Conservation (phyloP, 208 protist species). For the Naegleria gruberi region DNA sequence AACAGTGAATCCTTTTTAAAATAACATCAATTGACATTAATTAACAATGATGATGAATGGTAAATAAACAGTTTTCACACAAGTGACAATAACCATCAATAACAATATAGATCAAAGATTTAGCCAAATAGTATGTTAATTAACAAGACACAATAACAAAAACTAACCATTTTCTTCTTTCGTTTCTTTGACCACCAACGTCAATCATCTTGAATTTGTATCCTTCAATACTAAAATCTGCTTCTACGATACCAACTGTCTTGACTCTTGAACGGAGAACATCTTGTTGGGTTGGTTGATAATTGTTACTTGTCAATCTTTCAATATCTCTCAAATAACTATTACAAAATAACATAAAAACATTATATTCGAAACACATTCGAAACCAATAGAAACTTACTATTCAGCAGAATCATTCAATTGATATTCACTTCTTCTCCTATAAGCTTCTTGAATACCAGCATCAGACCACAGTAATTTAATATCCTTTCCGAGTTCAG, state of each 20-base stretch:
- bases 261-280: conserved; percentile 18
- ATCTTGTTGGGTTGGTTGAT: conserved; percentile 30
- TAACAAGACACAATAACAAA: no score
- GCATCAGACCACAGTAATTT: not conserved
- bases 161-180: conserved; percentile 37
- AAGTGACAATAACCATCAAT: not conserved
- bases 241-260: conserved; percentile 25
- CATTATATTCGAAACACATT: no score
- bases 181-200: conserved; percentile 37
- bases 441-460: not conserved
- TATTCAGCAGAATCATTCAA: not conserved
- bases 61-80: no score
- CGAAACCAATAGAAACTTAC: not conserved
- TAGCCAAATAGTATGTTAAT: not conserved
- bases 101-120: not conserved
- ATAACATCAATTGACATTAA: not conserved
- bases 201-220: conserved; percentile 33
- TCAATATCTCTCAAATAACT: conserved; percentile 19
- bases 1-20: conserved; percentile 32
- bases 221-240: conserved; percentile 19
- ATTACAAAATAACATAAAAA: not conserved
- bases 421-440: not conserved
- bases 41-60: no score
- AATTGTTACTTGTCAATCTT: not conserved
- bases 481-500: not conserved